Base-by-base conservation (phyloP, 2,329 filamentous ascomycete genomes). In the Talaromyces albobiverticillius region DNA sequence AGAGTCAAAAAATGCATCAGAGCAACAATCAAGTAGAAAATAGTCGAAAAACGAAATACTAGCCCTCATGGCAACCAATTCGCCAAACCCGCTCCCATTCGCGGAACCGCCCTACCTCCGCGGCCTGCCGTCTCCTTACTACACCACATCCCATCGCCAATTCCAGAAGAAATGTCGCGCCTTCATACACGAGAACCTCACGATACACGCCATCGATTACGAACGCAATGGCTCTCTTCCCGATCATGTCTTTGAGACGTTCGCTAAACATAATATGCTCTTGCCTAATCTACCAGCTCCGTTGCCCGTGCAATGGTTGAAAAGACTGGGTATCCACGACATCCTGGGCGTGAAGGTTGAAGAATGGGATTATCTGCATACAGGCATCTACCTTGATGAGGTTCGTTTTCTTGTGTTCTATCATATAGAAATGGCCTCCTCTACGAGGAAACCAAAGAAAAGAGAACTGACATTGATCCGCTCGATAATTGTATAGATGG, bases 361-460 rank as follows among this genome's bases (percentile, higher is more conserved):
- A 64, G 85, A 91, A 23, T 91, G 85, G 73, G 87, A 89, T 63
- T 85, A 86, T 60, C 74, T 89, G 9, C 87, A 91, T 64, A 83
- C 79, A 0, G 76, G 84, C 51, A 90, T 91, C 48, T 90, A 86
- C 63, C 72, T 74, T 3, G 87, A 90, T 62, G 88, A 89, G 72
- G 78, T 81, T 61, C 42, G 62, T 18, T 23, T 41, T 13, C 16
- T 29, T 42, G 4, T 11, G 20, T 50, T 8, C 2, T 8, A 25
- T 0, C 11, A 18, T 14, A 14, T 14, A 3, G 13, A 34, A 11
- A 31, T 31, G 3, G 13, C 3, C 9, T 3, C 13, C 13, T 32
- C 4, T 14, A 34, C 11, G 16, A n/a, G 7, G 11, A 36, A 36
- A n/a, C 6, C 5, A 6, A 22, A 47, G n/a, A 25, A 31, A 29